Evolutionary conservation across 2,329 filamentous ascomycete species (phyloP).

Genomic region (Ceratocystis papillata): DNA sequence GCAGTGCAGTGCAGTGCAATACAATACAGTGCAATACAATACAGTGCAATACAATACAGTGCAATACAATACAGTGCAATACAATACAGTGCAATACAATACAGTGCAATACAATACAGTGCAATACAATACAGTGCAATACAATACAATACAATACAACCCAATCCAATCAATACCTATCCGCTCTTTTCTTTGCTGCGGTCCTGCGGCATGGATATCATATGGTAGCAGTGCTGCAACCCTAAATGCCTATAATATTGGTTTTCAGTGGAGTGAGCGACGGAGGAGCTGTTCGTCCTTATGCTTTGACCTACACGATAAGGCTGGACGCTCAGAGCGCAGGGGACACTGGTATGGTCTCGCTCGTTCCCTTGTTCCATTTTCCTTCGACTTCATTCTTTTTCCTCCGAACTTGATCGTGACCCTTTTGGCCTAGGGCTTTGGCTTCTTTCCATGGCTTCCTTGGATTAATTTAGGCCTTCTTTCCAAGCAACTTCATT

Average conservation of each 20-base stretch:
- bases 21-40: too few relatives aligned
- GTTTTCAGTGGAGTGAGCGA: neutral
- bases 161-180: neutral
- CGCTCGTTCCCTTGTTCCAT: neutral
- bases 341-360: neutral
- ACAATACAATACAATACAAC: neutral
- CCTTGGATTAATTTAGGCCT: neutral
- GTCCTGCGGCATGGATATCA: neutral
- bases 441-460: neutral
- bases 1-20: neutral
- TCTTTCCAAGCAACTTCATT: neutral
- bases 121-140: neutral
- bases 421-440: neutral
- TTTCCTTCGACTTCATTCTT: neutral
- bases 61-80: neutral
- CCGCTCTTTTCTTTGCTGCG: neutral
- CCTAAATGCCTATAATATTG: neutral
- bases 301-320: neutral
- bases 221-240: neutral
- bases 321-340: neutral
- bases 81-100: neutral
- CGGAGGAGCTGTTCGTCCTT: too few relatives aligned
- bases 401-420: conserved; percentile 1
- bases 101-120: too few relatives aligned
- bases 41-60: neutral